Base-by-base conservation (phyloP, 768 basidiomycete genomes). In the Lentinula lateritia region DNA sequence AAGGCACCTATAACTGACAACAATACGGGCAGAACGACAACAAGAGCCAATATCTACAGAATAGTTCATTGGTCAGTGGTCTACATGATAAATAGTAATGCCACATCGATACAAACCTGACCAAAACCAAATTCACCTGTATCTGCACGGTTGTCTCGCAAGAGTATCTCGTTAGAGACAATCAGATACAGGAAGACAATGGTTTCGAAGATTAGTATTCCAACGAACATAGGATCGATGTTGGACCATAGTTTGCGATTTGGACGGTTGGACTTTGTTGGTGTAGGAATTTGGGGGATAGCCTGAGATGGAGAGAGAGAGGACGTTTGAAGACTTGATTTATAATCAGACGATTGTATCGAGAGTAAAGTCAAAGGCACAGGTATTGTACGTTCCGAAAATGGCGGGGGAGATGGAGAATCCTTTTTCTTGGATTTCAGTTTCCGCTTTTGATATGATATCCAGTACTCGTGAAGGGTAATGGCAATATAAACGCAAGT, bases 171-270 rank as follows among this genome's bases (percentile, higher is more conserved):
- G 45, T 68, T 78, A 1, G 74, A 75, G 6, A 75, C 72, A 36
- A 79, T 69, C 55, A 79, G 78, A 63, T 78, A 79, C 7, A 70
- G 71, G 63, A 77, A 74, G 32, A 78, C 70, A 58, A 76, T 61
- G 34, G 69, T 63, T 58, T 77, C 73, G 59, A 71, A 74, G 23
- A 77, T 72, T 36, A 73, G 60, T 35, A 78, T 71, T 8, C 77
- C 76, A 16, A 79, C 69, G 46, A 78, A 66, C 75, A 78, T 77
- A 16, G 77, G 75, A 57, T 78, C 76, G 28, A 76, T 60, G 36
- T 74, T 67, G 38, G 68, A 66, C 74, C 74, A 77, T 48, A 69
- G 67, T 32, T 71, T 69, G 50, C 71, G 72, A 61, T 68, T 69
- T 10, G 72, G 74, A 20, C 74, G 70, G 50, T 67, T 59, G 18